phyloP scores from a whole-genome alignment of 106 monocot species.

The Ottelia alismoides region DNA sequence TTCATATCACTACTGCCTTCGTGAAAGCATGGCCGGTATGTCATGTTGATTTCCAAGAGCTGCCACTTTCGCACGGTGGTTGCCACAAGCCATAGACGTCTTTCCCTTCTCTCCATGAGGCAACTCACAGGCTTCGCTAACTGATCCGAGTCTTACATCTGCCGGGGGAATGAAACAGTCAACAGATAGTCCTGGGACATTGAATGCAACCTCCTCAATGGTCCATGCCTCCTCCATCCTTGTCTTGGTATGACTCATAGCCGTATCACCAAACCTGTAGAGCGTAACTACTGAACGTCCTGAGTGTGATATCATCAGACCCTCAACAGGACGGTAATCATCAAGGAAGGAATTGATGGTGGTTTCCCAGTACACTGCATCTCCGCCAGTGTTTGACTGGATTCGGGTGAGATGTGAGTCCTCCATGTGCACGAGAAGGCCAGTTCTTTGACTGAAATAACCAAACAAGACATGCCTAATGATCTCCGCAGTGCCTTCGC shows the following conservation, averaged over 20 bases:
- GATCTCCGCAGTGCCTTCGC: conserved; percentile 92
- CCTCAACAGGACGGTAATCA: conserved; percentile 82
- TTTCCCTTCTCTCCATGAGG: conserved; percentile 36
- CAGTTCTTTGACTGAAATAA: conserved; percentile 90
- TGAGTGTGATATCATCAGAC: conserved; percentile 80
- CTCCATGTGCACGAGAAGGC: conserved; percentile 80
- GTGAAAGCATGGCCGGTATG: conserved; percentile 37
- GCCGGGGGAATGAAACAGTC: conserved; percentile 97
- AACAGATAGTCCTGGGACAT: conserved; percentile 71
- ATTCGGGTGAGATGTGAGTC: conserved; percentile 95
- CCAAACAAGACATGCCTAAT: conserved; percentile 93
- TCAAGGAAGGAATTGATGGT: conserved; percentile 80
- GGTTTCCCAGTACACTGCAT: conserved; percentile 93
- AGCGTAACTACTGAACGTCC: conserved; percentile 85
- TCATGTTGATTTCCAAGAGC: conserved; percentile 29
- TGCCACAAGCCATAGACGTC: conserved; percentile 1
- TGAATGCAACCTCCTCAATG: conserved; percentile 95
- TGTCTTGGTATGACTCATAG: conserved; percentile 97
- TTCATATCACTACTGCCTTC: conserved; percentile 31
- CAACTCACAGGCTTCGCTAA: conserved; percentile 46
- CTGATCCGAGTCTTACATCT: conserved; percentile 46
- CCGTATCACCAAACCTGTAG: conserved; percentile 85
- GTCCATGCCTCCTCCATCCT: conserved; percentile 98
- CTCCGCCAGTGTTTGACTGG: conserved; percentile 69
- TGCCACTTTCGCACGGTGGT: conserved; percentile 52